These are phyloP conservation scores for Malania oleifera DNA, from an alignment of 164 flowering plant genomes.

Conservation along the genomic window DNA sequence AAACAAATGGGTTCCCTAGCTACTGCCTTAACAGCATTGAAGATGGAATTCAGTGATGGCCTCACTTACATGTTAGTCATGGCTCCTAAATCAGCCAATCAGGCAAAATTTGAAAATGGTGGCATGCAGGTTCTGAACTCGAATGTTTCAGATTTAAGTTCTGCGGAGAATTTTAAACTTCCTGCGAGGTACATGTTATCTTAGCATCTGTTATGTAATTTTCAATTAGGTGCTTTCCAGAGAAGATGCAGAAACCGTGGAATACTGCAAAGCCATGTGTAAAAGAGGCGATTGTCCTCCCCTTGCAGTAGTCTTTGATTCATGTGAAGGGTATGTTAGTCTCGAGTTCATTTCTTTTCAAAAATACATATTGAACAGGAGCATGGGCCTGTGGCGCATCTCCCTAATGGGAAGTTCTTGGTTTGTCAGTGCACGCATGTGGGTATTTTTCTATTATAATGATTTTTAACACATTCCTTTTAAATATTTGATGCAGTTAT, in stretches of 20 bases:
- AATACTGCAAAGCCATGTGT: constrained; percentile 51
- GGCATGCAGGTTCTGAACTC: constrained; percentile 65
- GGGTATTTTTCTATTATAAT: no score
- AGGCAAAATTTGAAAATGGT: constrained; percentile 49
- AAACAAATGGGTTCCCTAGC: constrained; percentile 72
- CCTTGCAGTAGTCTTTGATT: constrained; percentile 56
- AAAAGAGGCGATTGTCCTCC: constrained; percentile 72
- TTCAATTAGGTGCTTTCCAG: constrained; percentile 52
- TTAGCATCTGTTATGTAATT: neutral
- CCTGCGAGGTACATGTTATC: neutral
- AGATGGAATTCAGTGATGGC: constrained; percentile 48
- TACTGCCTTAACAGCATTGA: constrained; percentile 44
- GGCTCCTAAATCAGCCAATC: constrained; percentile 71
- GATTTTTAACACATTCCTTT: no score
- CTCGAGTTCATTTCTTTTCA: neutral
- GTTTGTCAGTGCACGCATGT: no score
- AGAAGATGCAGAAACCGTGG: constrained; percentile 55
- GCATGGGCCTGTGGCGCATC: no score
- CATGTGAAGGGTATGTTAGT: constrained; percentile 58
- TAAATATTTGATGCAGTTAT: constrained; percentile 37
- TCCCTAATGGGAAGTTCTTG: no score
- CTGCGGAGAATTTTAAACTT: neutral
- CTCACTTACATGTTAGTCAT: constrained; percentile 51
- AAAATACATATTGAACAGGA: constrained; percentile 1
- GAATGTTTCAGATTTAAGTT: neutral